Percentiles rank a stretch among this genome's conserved stretches.
Conservation (phyloP, 2,329 filamentous ascomycete genomes). For the Pseudomassariella vexata region DNA sequence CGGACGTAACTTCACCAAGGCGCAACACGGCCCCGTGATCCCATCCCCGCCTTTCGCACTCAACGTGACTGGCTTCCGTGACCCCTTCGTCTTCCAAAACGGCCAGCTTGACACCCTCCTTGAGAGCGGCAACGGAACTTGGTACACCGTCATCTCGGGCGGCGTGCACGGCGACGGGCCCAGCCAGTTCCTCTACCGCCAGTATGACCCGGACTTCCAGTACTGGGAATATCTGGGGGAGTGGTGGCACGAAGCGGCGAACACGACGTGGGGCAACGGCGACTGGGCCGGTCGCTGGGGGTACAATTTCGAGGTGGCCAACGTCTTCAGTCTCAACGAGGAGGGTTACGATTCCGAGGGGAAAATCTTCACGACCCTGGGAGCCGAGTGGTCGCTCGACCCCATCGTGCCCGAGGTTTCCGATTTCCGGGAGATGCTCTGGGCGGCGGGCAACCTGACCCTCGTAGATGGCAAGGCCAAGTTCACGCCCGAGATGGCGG, state of each 20-base stretch:
- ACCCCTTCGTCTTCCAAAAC: conserved; percentile 35
- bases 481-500: conserved; percentile 34
- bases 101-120: conserved; percentile 27
- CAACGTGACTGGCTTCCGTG: conserved; percentile 36
- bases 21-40: conserved; percentile 30
- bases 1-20: conserved; percentile 32
- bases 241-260: conserved; percentile 34
- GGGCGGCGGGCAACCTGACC: conserved; percentile 30
- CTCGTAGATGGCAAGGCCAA: conserved; percentile 20
- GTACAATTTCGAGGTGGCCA: conserved; percentile 40
- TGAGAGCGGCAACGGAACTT: conserved; percentile 26
- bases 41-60: conserved; percentile 30
- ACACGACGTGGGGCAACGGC: conserved; percentile 28
- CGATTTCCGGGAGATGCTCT: conserved; percentile 33
- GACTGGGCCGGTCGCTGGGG: conserved; percentile 30
- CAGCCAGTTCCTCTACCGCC: conserved; percentile 32
- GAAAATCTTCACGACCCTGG: conserved; percentile 32
- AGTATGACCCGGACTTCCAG: conserved; percentile 28
- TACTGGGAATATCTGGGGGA: conserved; percentile 25
- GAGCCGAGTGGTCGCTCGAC: conserved; percentile 35
- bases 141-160: conserved; percentile 32
- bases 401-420: conserved; percentile 32
- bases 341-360: conserved; percentile 32
- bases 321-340: conserved; percentile 33
- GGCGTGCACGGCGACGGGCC: conserved; percentile 32